Base-by-base conservation (phyloP, 352 stramenopile genomes). In the Thraustochytrium striatum region DNA sequence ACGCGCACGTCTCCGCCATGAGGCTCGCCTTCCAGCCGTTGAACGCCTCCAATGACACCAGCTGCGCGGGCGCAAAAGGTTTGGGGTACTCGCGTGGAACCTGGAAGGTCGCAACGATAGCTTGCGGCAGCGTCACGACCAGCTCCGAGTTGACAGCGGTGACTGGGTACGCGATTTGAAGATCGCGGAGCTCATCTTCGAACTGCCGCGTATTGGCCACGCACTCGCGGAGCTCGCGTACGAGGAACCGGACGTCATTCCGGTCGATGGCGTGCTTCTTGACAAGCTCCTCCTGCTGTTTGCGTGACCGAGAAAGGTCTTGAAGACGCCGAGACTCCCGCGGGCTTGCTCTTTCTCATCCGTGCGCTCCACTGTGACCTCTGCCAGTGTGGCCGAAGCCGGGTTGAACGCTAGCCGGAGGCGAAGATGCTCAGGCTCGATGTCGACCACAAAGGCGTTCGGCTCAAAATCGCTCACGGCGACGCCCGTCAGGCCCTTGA, bases 1-100 rank as follows among this genome's bases (percentile, higher is more conserved):
- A 7, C 32, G 43, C 65, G 33, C 58, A 35, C 8, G 41, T 70
- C 50, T 75, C 65, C 13, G 16, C 0, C 43, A 75, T 75, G 19
- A 75, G 65, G 25, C 44, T 62, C 44, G 41, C 61, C 52, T 75
- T 75, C 65, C 65, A 75, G 1, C 65, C 65, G 30, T 75, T 75
- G 25, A 75, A 75, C n/a, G 65, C 65, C 32, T 75, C 65, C 21
- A 75, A 28, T 25, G 65, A 75, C 5, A 43, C 36, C 41, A 75
- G 65, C 3, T 38, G 44, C 7, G 65, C 65, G 3, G 65, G 30
- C 32, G 44, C 52, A 43, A 33, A 75, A 11, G 52, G 65, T 7
- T 38, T 25, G 8, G 65, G 65, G 32, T 75, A 75, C 13, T 30
- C 41, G 13, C 41, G 11, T 16, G 41, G 41, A 5, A 75, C 44